Evolutionary conservation across 2,329 filamentous ascomycete species (phyloP), one percentile per base, ranked within the genome.

Genomic region (Byssochlamys sp.): DNA sequence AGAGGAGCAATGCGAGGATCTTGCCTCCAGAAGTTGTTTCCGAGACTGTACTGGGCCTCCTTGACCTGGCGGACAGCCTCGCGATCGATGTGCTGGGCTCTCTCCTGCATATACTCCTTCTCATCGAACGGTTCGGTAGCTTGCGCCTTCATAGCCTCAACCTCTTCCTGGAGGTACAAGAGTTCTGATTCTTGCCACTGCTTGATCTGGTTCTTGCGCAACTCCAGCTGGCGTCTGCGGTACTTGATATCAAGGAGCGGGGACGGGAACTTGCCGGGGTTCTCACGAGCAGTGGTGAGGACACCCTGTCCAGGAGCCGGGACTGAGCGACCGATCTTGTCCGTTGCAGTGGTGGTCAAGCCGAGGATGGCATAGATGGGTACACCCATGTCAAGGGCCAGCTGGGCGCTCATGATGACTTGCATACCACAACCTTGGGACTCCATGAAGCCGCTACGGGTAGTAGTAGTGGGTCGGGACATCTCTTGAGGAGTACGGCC

Each of bases 11-110:
- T 99, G 69, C 85, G 87, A 50, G 90, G 80, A 72, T 99, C 92
- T 69, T 90, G 87, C 82, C 94, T 96, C 94, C 95, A 99, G 84
- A 99, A 99, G 77, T 89, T 91, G 82, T 99, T 99, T 71, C 95
- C 94, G 66, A 96, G 84, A 77, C 90, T 95, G 75, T 86, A 87
- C 61, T 96, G 84, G 19, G 92, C 90, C 64, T 97, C 92, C 78
- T 91, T 95, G 77, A 92, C 90, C 74, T 99, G 92, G 64, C 94
- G 85, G 63, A 82, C 80, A 55, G 92, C 91, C 76, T 99, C 90
- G 24, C 81, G 88, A 74, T 95, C 88, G 66, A 97, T 92, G 74
- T 97, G 92, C 56, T 81, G 76, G 49, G 89, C 86, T 62, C 94
- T 90, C 66, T 96, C 90, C 65, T 90, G 82, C 64, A 91, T 82